Conservation (phyloP, 1,284 basidiomycete species). For the Ceratobasidium sp. region DNA sequence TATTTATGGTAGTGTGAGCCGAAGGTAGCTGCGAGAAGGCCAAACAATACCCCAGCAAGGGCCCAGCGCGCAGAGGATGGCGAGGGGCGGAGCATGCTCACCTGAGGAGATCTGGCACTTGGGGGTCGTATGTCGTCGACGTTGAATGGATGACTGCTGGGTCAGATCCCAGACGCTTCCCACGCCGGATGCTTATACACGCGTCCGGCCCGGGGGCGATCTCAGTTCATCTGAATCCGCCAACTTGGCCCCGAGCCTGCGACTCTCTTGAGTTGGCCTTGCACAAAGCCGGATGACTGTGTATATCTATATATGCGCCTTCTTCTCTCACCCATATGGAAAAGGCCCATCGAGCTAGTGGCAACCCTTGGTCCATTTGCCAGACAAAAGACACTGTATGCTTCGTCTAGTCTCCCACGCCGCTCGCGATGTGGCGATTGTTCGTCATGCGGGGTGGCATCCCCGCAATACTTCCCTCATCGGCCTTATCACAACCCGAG, state of each 20-base stretch:
- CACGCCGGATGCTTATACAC: conserved; percentile 20
- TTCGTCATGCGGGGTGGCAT: conserved; percentile 17
- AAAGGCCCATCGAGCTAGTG: background rate
- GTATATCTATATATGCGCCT: conserved; percentile 10
- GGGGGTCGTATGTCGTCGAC: conserved; percentile 27
- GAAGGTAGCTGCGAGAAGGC: conserved; percentile 16
- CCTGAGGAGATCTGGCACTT: conserved; percentile 35
- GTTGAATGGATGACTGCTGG: background rate
- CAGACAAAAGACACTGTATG: background rate
- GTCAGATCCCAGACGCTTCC: conserved; percentile 29
- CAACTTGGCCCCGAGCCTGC: conserved; percentile 28
- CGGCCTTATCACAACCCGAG: background rate
- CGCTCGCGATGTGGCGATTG: conserved; percentile 20
- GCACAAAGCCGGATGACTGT: conserved; percentile 8
- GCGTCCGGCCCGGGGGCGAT: conserved; percentile 33
- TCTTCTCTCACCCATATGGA: background rate
- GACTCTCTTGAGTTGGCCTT: conserved; percentile 37
- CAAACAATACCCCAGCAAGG: conserved; percentile 31
- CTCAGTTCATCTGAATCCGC: conserved; percentile 44
- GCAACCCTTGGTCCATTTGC: conserved; percentile 16
- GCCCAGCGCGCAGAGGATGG: conserved; percentile 31
- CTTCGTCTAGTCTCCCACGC: conserved; percentile 23
- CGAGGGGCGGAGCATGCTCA: conserved; percentile 40
- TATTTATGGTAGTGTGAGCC: conserved; percentile 43
- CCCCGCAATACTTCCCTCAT: conserved; percentile 13